phyloP scores from a whole-genome alignment of 2,329 filamentous ascomycete genomes.

The Phaeoacremonium minimum region DNA sequence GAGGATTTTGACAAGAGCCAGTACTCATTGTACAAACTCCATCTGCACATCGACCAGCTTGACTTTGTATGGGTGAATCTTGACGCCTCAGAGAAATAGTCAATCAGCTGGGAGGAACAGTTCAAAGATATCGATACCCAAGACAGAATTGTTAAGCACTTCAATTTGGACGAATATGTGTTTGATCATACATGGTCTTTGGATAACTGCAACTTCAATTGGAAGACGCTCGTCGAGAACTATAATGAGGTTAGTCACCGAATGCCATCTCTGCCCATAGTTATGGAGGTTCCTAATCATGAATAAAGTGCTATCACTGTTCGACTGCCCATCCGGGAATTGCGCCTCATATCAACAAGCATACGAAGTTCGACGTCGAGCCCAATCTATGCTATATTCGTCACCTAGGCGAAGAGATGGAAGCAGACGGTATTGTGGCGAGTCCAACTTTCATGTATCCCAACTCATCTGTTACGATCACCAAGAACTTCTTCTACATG shows the following conservation, averaged over 20 bases:
- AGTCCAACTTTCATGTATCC: slow-evolving; percentile 36
- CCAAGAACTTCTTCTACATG: slow-evolving; percentile 46
- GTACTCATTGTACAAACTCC: slow-evolving; percentile 39
- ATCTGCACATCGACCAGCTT: slow-evolving; percentile 36
- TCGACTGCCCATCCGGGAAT: slow-evolving; percentile 42
- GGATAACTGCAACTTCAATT: slow-evolving; percentile 29
- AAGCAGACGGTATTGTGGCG: slow-evolving; percentile 16
- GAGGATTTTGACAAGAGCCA: slow-evolving; percentile 31
- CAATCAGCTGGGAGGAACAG: slow-evolving; percentile 37
- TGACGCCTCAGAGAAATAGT: slow-evolving; percentile 27
- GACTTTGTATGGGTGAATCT: slow-evolving; percentile 49
- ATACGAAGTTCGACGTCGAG: background rate
- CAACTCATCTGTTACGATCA: slow-evolving; percentile 30
- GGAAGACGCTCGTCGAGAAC: slow-evolving; percentile 39
- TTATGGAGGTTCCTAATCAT: no score
- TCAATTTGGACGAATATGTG: slow-evolving; percentile 17
- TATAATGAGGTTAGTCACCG: no score
- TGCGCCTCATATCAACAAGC: no score
- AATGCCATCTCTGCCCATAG: no score
- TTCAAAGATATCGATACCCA: slow-evolving; percentile 23
- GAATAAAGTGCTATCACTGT: slow-evolving; percentile 45
- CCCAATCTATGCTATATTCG: slow-evolving; percentile 15
- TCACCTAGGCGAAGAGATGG: slow-evolving; percentile 25
- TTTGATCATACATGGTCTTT: slow-evolving; percentile 27
- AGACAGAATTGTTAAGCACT: slow-evolving; percentile 14